Conservation (phyloP, 352 stramenopile species). For the Globisporangium spinosum region DNA sequence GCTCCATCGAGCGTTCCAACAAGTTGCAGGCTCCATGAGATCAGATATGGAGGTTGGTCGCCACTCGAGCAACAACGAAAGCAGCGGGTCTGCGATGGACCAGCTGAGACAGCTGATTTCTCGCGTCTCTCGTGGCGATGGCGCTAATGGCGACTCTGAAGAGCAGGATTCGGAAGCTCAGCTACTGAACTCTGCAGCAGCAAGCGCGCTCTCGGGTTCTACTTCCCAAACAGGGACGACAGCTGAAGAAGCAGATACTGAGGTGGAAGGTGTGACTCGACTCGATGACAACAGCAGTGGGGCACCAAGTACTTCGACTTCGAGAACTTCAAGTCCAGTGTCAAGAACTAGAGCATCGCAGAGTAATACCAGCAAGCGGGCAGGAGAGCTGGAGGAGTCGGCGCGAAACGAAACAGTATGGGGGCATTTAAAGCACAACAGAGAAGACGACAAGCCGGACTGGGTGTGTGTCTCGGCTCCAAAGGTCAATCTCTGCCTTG, state of each 20-base stretch:
- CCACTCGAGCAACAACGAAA: background rate
- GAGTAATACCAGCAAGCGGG: conserved; percentile 8
- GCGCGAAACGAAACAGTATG: conserved; percentile 11
- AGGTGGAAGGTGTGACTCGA: background rate
- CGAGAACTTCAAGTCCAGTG: conserved; percentile 16
- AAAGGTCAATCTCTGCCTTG: conserved; percentile 43
- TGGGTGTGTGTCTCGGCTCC: conserved; percentile 34
- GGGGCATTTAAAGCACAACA: conserved; percentile 27
- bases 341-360: background rate
- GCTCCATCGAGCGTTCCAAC: conserved; percentile 39
- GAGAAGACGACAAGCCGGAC: conserved; percentile 23
- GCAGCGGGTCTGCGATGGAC: conserved; percentile 34
- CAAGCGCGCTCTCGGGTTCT: background rate
- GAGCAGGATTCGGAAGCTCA: background rate
- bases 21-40: conserved; percentile 23
- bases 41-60: background rate
- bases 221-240: conserved; percentile 2
- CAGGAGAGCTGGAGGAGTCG: conserved; percentile 4
- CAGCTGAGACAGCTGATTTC: conserved; percentile 56
- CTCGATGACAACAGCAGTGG: conserved; percentile 4
- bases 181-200: background rate
- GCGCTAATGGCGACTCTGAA: background rate
- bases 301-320: conserved; percentile 8
- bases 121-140: conserved; percentile 20
- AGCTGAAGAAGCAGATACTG: background rate